These are phyloP conservation scores for Lolium multiflorum DNA, from an alignment of 176 grass and related monocot species.

Conservation along the genomic window DNA sequence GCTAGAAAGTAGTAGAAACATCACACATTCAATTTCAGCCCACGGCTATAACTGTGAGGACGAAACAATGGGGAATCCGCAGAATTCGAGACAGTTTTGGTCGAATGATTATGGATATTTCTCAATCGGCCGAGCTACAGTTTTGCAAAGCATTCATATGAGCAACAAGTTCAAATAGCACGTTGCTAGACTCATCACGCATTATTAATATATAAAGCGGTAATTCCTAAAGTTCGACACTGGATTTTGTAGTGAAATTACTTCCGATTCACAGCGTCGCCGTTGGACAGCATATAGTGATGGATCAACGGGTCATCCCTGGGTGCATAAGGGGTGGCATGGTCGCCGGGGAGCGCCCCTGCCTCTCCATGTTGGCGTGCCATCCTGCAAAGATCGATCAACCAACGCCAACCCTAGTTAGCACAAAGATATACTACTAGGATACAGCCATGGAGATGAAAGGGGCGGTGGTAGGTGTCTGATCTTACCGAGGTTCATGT, in stretches of 20 bases:
- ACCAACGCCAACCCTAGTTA: too few species aligned
- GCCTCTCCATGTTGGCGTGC: conserved; percentile 66
- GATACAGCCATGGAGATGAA: too few species aligned
- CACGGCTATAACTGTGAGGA: too few species aligned
- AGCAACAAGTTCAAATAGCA: background rate
- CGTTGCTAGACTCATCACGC: background rate
- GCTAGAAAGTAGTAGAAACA: too few species aligned
- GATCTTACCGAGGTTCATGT: conserved; percentile 42
- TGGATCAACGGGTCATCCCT: conserved; percentile 49
- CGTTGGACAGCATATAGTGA: background rate
- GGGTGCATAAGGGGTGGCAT: conserved; percentile 47
- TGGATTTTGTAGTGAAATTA: background rate
- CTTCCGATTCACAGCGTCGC: background rate
- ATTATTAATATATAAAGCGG: background rate
- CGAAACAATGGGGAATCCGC: too few species aligned
- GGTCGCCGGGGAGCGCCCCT: conserved; percentile 40
- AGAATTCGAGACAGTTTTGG: too few species aligned
- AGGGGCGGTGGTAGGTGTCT: too few species aligned
- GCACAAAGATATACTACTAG: too few species aligned
- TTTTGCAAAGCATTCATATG: background rate
- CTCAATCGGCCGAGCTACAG: too few species aligned
- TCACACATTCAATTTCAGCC: too few species aligned
- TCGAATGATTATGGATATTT: too few species aligned
- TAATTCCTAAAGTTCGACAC: background rate
- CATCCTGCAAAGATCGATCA: conserved; percentile 36